Evolutionary conservation across 306 rosid species (phyloP), one percentile per base, ranked within the genome.

Genomic region (Vicia faba): DNA sequence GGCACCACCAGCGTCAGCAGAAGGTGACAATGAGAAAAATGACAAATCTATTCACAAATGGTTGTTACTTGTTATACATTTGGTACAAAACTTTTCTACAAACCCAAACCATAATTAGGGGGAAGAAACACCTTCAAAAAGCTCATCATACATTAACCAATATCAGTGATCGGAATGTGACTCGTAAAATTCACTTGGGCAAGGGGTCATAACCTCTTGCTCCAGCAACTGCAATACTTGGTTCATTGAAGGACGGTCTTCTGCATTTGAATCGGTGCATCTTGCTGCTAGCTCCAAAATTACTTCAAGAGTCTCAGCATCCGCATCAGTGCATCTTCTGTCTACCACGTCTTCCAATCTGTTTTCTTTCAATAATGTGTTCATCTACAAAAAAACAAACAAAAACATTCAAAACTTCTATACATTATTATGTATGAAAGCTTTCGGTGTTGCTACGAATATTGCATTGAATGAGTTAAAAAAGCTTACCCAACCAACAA

Each of bases 401-500:
- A 20, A 20, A n/a, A n/a, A n/a, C 5, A 59, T 59, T 55, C 5
- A 11, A 48, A 67, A 57, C 20, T 11, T 78, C 12, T 61, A 23
- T 26, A 4, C 28, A 28, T 43, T 28, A 26, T 36, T 44, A 41
- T 43, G 11, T 11, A 1, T 25, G 25, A 57, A 50, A 14, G 0
- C 1, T 18, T 25, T 55, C 38, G 2, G 2, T 7, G 10, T 35
- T 39, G 11, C 3, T 12, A 40, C 14, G 15, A n/a, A 49, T 49
- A 9, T 38, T 38, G 40, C 2, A 9, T 16, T 64, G 45, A 48
- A 15, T 9, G n/a, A 53, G 12, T 53, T 43, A n/a, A 57, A n/a
- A 57, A 16, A 69, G 50, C 95, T 82, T 84, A 95, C 99, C 99
- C 99, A 95, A 59, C 99, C 97, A 80, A 95, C 99, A 59, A 90